Percentiles rank a stretch among this genome's conserved stretches.
Evolutionary conservation across 2,329 filamentous ascomycete genomes (phyloP).

Genomic region (Xylaria polymorpha): DNA sequence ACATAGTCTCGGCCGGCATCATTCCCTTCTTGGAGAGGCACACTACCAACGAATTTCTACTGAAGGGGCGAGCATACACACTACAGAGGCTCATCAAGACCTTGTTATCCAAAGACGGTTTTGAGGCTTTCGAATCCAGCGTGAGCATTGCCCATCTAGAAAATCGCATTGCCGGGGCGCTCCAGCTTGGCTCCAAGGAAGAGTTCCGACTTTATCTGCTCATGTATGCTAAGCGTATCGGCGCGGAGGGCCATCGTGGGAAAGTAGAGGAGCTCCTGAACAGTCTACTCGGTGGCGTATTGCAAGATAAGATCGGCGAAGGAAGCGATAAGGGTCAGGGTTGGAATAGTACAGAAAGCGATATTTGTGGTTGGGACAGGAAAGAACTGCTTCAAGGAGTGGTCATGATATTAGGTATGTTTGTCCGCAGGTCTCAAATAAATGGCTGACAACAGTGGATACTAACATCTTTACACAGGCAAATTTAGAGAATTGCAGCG

Average conservation of each 20-base stretch:
- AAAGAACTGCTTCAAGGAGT: constrained; percentile 90
- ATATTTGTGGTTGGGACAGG: constrained; percentile 90
- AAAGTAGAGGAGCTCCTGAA: constrained; percentile 95
- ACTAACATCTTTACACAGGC: constrained; percentile 67
- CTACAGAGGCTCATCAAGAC: constrained; percentile 92
- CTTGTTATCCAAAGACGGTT: constrained; percentile 87
- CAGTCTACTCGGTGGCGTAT: constrained; percentile 79
- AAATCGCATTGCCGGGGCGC: constrained; percentile 89
- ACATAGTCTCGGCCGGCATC: constrained; percentile 85
- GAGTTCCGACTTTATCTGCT: constrained; percentile 96
- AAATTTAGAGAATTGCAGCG: constrained; percentile 96
- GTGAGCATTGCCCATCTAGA: constrained; percentile 96
- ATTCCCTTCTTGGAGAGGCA: constrained; percentile 94
- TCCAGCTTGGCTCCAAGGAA: constrained; percentile 85
- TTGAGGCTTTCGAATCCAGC: constrained; percentile 88
- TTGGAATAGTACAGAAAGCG: constrained; percentile 75
- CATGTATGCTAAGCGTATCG: constrained; percentile 97
- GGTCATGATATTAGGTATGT: constrained; percentile 89
- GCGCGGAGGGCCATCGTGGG: constrained; percentile 83
- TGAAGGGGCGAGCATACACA: constrained; percentile 91
- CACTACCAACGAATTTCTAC: constrained; percentile 90
- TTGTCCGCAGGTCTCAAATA: constrained; percentile 23
- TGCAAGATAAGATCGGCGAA: constrained; percentile 65
- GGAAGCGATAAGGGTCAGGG: constrained; percentile 62
- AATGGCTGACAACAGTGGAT: constrained; percentile 14